Base-by-base conservation (phyloP, 495 filamentous ascomycete genomes). In the Thozetella sp. region DNA sequence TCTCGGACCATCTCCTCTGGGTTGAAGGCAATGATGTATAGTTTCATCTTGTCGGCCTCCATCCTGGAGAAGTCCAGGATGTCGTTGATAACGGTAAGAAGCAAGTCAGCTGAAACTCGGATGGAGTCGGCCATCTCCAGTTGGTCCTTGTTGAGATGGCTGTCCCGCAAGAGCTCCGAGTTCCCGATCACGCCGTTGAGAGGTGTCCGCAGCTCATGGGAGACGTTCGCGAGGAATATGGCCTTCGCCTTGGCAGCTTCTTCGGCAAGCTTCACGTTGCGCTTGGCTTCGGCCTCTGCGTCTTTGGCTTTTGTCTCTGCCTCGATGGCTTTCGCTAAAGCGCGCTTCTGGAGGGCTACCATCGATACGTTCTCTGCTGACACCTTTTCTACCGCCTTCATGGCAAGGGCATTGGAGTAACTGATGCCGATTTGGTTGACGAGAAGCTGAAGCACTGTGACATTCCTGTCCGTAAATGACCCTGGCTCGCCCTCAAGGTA, bases 31-130 rank as follows among this genome's bases (percentile, higher is more conserved):
- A 94, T 92, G 12, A 89, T 89, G 56, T 91, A 94, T 10, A 96
- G 88, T 71, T 92, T 92, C 91, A 97, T 95, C 77, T 96, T 97
- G 66, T 93, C 93, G 17, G 93, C 93, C 71, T 97, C 93, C 68
- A 97, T 86, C 68, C 95, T 93, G 26, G 92, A 95, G 69, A 95
- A 97, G 71, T 97, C 93, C 1, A 97, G 79, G 22, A 97, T 93
- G 64, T 97, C 93, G 67, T 97, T 97, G 79, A 97, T 97, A 56
- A 97, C 89, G 0, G 90, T 93, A n/a, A 97, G 81, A 9, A 97
- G 77, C 9, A 94, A 89, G 68, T 97, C 92, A 3, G 93, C 93
- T 59, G 93, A 97, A 22, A 97, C 88, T 2, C 91, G 82, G 63
- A 97, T 96, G 9, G 90, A 93, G 68, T 97, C 92, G n/a, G 93